Evolutionary conservation across 306 rosid species (phyloP).

Genomic region (Vigna reflexopilosa): DNA sequence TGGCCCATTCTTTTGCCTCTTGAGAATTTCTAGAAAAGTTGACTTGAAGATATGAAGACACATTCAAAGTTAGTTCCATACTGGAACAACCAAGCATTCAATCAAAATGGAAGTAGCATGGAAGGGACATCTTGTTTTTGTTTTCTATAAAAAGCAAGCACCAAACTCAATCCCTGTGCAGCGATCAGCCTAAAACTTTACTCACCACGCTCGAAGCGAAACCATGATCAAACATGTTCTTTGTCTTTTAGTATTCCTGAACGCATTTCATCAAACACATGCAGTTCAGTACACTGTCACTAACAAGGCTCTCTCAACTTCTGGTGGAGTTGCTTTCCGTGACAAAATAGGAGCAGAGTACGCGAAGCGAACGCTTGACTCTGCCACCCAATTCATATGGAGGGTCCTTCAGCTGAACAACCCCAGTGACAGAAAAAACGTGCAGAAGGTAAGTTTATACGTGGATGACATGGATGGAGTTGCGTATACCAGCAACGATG

Average conservation of each 20-base stretch:
- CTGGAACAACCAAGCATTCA: background rate
- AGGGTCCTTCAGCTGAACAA: slow-evolving; percentile 29
- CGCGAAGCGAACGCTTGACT: slow-evolving; percentile 42
- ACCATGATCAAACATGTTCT: slow-evolving; percentile 37
- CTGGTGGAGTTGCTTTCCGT: slow-evolving; percentile 53
- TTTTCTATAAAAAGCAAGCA: slow-evolving; percentile 20
- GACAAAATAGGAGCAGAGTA: slow-evolving; percentile 44
- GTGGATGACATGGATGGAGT: slow-evolving; percentile 49
- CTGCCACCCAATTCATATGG: slow-evolving; percentile 48
- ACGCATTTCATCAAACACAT: slow-evolving; percentile 24
- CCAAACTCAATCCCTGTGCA: background rate
- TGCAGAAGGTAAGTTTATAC: slow-evolving; percentile 29
- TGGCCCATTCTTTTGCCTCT: background rate
- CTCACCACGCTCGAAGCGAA: background rate
- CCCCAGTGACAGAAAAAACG: slow-evolving; percentile 36
- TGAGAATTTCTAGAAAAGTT: background rate
- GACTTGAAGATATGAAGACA: background rate
- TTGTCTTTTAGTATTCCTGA: slow-evolving; percentile 38
- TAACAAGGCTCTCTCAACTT: slow-evolving; percentile 50
- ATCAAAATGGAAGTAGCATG: background rate
- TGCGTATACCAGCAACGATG: slow-evolving; percentile 42
- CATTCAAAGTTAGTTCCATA: slow-evolving; percentile 20
- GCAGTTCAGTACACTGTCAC: slow-evolving; percentile 51
- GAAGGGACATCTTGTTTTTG: background rate
- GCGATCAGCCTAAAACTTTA: background rate